A percentile compares a stretch with the other conserved stretches of the same genome.
phyloP scores from a whole-genome alignment of 2,329 filamentous ascomycete species.

The Monosporascus sp. region DNA sequence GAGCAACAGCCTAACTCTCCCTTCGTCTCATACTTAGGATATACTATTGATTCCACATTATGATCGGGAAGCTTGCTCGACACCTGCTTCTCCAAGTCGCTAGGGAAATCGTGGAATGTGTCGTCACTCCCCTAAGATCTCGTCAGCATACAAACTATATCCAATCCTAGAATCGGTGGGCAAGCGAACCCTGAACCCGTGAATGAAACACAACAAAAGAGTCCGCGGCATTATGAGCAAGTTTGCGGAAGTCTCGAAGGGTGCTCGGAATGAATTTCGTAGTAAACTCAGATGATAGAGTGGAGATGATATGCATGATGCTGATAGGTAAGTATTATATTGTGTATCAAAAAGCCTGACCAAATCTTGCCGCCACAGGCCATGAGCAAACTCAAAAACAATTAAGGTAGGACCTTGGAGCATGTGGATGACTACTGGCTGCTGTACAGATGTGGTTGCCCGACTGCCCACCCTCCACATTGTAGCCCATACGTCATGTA shows the following conservation, averaged over 20 bases:
- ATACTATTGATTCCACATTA: conserved; percentile 56
- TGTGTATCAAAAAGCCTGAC: not conserved
- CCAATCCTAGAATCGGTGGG: not conserved
- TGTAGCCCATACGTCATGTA: conserved; percentile 13
- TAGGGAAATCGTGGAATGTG: conserved; percentile 63
- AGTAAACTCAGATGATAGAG: not conserved
- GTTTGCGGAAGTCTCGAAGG: not conserved
- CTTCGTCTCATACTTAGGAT: conserved; percentile 68
- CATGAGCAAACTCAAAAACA: not conserved
- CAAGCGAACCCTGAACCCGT: conserved; percentile 62
- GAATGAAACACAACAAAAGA: conserved; percentile 66
- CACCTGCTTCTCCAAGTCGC: conserved; percentile 55
- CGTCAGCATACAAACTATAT: conserved; percentile 3
- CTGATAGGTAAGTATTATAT: not conserved
- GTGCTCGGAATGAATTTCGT: not conserved
- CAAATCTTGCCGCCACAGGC: not conserved
- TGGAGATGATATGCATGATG: not conserved
- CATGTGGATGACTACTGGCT: not conserved
- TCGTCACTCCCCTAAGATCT: conserved; percentile 55
- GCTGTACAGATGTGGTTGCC: not conserved
- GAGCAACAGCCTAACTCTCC: conserved; percentile 56
- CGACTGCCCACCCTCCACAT: conserved; percentile 11
- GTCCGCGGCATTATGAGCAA: conserved; percentile 41
- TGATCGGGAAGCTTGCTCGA: conserved; percentile 55
- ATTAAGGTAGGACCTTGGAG: not conserved